Evolutionary conservation across 1,284 basidiomycete species (phyloP).

Genomic region (Ustilago curta): DNA sequence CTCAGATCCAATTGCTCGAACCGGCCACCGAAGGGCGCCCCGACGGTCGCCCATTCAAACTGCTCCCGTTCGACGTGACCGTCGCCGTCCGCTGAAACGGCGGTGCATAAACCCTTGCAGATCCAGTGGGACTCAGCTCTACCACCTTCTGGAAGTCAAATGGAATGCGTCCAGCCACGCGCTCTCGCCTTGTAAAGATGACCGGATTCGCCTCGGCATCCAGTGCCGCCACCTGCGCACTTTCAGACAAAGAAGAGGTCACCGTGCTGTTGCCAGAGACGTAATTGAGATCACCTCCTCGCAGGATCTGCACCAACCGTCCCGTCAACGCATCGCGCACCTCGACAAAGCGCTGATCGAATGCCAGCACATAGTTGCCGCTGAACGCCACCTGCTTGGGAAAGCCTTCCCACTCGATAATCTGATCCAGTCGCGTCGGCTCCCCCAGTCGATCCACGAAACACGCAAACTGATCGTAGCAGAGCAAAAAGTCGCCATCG

Average conservation of each 20-base stretch:
- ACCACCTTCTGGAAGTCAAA: constrained; percentile 53
- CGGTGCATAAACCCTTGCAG: constrained; percentile 19
- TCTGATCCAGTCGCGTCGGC: constrained; percentile 74
- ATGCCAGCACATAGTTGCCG: constrained; percentile 87
- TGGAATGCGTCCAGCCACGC: constrained; percentile 34
- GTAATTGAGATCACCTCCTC: constrained; percentile 82
- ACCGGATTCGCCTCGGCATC: constrained; percentile 53
- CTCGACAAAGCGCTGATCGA: constrained; percentile 92
- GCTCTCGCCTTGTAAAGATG: constrained; percentile 44
- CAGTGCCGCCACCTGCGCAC: constrained; percentile 31
- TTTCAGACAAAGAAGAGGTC: constrained; percentile 36
- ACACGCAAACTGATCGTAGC: constrained; percentile 90
- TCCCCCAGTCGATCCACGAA: constrained; percentile 72
- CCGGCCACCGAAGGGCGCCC: constrained; percentile 31
- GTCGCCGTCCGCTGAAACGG: constrained; percentile 38
- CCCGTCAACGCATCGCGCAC: constrained; percentile 87
- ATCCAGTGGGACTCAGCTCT: constrained; percentile 36
- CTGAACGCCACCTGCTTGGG: constrained; percentile 79
- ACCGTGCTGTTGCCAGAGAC: constrained; percentile 72
- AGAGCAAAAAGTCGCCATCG: constrained; percentile 85
- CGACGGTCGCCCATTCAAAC: constrained; percentile 31
- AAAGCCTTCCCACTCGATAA: constrained; percentile 94
- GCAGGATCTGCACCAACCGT: constrained; percentile 87
- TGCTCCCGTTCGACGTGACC: constrained; percentile 35
- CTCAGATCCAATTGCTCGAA: constrained; percentile 42